Evolutionary conservation across 768 basidiomycete genomes (phyloP).

Genomic region (Trametes meyenii): DNA sequence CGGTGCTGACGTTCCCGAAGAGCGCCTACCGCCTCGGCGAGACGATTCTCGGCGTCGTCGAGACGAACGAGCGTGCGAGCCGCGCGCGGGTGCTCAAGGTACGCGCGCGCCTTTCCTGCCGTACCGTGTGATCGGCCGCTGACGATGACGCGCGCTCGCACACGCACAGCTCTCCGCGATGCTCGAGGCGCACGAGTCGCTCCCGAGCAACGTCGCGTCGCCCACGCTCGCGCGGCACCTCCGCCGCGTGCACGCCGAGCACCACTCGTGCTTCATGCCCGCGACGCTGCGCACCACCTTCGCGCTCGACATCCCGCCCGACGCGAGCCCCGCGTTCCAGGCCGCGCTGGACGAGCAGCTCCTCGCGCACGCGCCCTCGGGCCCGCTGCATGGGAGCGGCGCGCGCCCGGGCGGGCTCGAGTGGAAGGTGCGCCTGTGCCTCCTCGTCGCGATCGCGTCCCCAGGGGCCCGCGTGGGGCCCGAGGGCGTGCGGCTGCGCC

Average conservation of each 20-base stretch:
- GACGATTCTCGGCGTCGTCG: slow-evolving; percentile 86
- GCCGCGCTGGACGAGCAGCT: slow-evolving; percentile 36
- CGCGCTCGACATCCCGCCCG: slow-evolving; percentile 88
- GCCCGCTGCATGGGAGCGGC: slow-evolving; percentile 25
- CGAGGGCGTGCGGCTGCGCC: slow-evolving; percentile 56
- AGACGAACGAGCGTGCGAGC: slow-evolving; percentile 75
- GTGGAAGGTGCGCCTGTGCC: slow-evolving; percentile 86
- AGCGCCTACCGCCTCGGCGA: slow-evolving; percentile 91
- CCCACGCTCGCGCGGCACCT: slow-evolving; percentile 53
- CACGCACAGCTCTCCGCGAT: slow-evolving; percentile 74
- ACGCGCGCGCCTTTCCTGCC: slow-evolving; percentile 21
- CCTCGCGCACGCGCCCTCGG: slow-evolving; percentile 40
- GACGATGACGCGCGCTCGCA: not conserved
- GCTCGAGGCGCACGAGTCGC: slow-evolving; percentile 85
- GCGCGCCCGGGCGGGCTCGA: slow-evolving; percentile 68
- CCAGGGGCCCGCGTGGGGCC: slow-evolving; percentile 47
- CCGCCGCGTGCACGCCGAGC: slow-evolving; percentile 82
- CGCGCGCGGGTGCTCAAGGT: slow-evolving; percentile 85
- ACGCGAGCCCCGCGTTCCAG: slow-evolving; percentile 86
- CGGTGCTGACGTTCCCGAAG: slow-evolving; percentile 90
- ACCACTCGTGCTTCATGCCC: slow-evolving; percentile 74
- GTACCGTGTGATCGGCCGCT: not conserved
- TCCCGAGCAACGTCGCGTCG: slow-evolving; percentile 63
- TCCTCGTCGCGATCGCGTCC: slow-evolving; percentile 76
- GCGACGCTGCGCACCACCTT: slow-evolving; percentile 81